Evolutionary conservation across 1,284 basidiomycete species (phyloP), one percentile per base, ranked within the genome.

Genomic region (Moesziomyces globuligerus): DNA sequence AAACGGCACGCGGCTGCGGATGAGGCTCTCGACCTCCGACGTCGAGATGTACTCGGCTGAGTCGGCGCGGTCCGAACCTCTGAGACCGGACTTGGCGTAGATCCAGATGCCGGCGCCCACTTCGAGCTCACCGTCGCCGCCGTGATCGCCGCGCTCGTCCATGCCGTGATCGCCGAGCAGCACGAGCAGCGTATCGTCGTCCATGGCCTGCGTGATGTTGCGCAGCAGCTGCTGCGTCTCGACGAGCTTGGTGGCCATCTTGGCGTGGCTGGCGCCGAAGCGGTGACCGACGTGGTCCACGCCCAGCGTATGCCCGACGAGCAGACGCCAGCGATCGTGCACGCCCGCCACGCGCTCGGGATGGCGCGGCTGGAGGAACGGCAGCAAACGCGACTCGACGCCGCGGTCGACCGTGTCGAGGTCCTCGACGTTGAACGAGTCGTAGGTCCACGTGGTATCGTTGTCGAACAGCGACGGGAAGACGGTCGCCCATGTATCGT

Each of bases 401-500:
- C 95, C 94, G 48, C 90, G 86, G 79, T 98, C 96, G 34, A 98
- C 96, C 0, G 92, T 91, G 79, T 98, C 93, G 17, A 98, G 86
- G 81, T 98, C 96, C 83, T 98, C 95, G 59, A 99, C 95, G 83
- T 98, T 95, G 87, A 99, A 98, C 1, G 93, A 97, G 83, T 97
- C 94, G 81, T 90, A 98, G 0, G 93, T 90, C 81, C 89, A 90
- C 1, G 89, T 86, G 84, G 90, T 88, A 68, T 90, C 89, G 3
- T 39, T 79, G 40, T 87, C 86, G 70, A 97, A 93, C 1, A 88
- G 84, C 47, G 87, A 83, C 0, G 94, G 92, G 80, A 94, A 98
- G 15, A 96, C 88, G 3, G 89, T 88, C 81, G 90, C 87, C 96
- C 96, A 98, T 0, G 95, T 98, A 80, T 98, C 93, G 81, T 98